Evolutionary conservation across 108 stramenopile species (phyloP), one percentile per base, ranked within the genome.

Genomic region (Skeletonema costatum): DNA sequence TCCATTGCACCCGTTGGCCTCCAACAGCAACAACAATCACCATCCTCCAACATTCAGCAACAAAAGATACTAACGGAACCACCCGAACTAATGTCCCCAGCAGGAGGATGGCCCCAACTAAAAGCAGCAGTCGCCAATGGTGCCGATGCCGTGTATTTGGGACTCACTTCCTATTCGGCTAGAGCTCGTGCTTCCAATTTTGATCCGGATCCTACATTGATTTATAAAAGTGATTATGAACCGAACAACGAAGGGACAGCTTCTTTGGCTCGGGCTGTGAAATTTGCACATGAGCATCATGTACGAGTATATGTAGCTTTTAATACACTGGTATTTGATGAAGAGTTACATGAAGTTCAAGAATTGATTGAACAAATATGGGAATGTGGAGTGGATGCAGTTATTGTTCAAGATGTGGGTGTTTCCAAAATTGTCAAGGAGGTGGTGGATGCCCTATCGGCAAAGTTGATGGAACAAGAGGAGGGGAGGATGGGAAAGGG

Each of bases 61-160:
- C 42, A 42, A 17, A 53, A 25, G 30, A 66, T 69, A 5, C 10
- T 67, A 35, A 42, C 30, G 12, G 35, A 39, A 2, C 89, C 89
- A 35, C 92, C 92, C 2, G 87, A 91, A 66, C 76, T 93, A 41
- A 91, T 93, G 90, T 80, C 89, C 17, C 92, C 92, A 10, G 88
- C 83, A 5, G 92, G 92, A 48, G 92, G 92, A 30, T 91, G 80
- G 78, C 84, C 88, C 0, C 90, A 93, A 73, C 76, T 93, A 10
- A 65, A 77, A 4, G 92, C 92, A 16, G 92, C 92, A 29, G 75
- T 93, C 1, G 78, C 79, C 59, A 93, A 93, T 75, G 92, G 92
- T 35, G 92, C 92, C 74, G 90, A 93, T 76, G 81, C 90, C 11
- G 73, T 88, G 4, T 93, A 91, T 64, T 53, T 93, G 9, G 92